phyloP scores from a whole-genome alignment of 2,329 filamentous ascomycete species.

The Colletotrichum scovillei region DNA sequence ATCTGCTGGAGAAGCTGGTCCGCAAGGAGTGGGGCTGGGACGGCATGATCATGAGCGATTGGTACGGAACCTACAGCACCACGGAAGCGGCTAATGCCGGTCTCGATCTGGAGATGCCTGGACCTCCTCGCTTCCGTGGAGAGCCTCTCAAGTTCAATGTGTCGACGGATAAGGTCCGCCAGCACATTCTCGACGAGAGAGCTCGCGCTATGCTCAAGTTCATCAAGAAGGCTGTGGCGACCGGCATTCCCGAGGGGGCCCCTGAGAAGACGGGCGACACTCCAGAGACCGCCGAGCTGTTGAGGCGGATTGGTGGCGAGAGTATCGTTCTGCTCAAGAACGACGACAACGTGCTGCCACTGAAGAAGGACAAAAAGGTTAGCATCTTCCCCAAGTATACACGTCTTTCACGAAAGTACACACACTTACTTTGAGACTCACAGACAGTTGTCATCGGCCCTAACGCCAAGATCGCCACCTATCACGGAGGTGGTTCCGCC shows the following conservation, averaged over 20 bases:
- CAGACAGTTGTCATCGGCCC: conserved; percentile 67
- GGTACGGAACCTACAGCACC: conserved; percentile 68
- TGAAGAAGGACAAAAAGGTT: conserved; percentile 70
- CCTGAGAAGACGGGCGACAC: conserved; percentile 67
- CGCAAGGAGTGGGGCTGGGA: conserved; percentile 69
- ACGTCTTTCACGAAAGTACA: background rate
- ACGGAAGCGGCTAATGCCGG: conserved; percentile 62
- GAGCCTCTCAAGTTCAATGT: conserved; percentile 63
- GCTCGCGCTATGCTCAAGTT: conserved; percentile 68
- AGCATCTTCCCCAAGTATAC: background rate
- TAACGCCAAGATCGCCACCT: conserved; percentile 66
- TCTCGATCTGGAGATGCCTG: conserved; percentile 71
- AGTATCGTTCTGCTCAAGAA: conserved; percentile 82
- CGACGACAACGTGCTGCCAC: conserved; percentile 70
- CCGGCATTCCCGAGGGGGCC: conserved; percentile 65
- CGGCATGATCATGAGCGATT: conserved; percentile 70
- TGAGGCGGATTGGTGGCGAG: conserved; percentile 74
- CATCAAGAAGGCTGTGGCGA: conserved; percentile 66
- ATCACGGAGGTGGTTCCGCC: conserved; percentile 75
- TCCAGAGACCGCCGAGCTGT: conserved; percentile 70
- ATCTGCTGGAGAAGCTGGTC: conserved; percentile 62
- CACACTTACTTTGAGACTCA: conserved; percentile 4
- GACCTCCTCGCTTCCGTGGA: conserved; percentile 62
- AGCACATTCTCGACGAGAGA: conserved; percentile 69
- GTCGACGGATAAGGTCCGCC: conserved; percentile 65